Evolutionary conservation across 2,329 filamentous ascomycete species (phyloP).

Genomic region (Emmonsiellopsis sp.): DNA sequence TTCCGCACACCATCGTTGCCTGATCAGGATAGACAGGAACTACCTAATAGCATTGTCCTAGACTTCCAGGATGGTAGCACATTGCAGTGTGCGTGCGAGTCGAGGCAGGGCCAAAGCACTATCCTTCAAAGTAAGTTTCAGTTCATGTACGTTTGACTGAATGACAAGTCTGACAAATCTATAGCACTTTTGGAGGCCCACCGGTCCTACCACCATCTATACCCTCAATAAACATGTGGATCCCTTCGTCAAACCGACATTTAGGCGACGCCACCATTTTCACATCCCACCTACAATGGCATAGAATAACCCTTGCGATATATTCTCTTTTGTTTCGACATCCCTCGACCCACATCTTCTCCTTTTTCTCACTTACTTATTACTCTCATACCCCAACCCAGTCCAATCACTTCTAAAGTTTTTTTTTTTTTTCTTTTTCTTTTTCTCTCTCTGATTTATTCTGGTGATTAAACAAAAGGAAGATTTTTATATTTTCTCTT

Average conservation of each 20-base stretch:
- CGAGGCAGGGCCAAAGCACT: conserved; percentile 43
- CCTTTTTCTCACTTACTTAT: neutral
- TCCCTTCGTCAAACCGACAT: conserved; percentile 11
- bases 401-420: neutral
- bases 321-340: too few species aligned
- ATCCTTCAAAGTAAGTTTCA: conserved; percentile 41
- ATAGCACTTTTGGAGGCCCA: conserved; percentile 6
- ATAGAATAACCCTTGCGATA: too few species aligned
- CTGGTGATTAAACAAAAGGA: neutral
- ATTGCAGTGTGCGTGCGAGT: conserved; percentile 55
- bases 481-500: conserved; percentile 3
- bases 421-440: conserved; percentile 1
- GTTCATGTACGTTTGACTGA: neutral
- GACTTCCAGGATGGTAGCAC: conserved; percentile 55
- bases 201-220: neutral
- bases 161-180: neutral
- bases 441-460: neutral
- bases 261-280: neutral
- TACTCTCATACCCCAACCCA: neutral
- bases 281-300: too few species aligned
- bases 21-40: conserved; percentile 83
- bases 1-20: conserved; percentile 73
- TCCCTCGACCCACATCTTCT: too few species aligned
- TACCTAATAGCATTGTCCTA: conserved; percentile 72
- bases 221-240: neutral